Conservation (phyloP, 1,284 basidiomycete genomes). For the Boletus smithii region DNA sequence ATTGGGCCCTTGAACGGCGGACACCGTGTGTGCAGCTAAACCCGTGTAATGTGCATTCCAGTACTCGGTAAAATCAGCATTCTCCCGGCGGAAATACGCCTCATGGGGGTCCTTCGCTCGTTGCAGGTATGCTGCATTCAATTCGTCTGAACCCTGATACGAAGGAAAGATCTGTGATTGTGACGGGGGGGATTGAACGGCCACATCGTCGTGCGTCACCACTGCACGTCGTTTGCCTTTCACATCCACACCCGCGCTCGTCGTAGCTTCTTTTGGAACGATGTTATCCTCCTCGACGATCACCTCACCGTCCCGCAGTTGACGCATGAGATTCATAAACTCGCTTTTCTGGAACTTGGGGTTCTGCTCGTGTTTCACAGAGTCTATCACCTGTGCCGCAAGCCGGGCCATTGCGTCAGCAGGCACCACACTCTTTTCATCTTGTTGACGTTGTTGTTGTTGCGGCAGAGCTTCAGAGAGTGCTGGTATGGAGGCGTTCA, state of each 20-base stretch:
- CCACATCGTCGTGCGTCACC: constrained; percentile 3
- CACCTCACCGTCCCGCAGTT: constrained; percentile 80
- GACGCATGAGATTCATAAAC: constrained; percentile 86
- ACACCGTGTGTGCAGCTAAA: constrained; percentile 9
- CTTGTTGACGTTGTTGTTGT: constrained; percentile 18
- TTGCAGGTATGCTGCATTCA: constrained; percentile 19
- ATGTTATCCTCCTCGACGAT: constrained; percentile 81
- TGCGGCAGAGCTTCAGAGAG: neutral
- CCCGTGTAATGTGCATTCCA: constrained; percentile 42
- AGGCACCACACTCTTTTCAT: constrained; percentile 23
- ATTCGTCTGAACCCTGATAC: constrained; percentile 21
- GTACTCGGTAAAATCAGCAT: constrained; percentile 60
- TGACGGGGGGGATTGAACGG: constrained; percentile 5
- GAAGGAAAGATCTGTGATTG: constrained; percentile 8
- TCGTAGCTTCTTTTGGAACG: constrained; percentile 48
- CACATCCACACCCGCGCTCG: constrained; percentile 36
- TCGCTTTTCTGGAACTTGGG: constrained; percentile 87
- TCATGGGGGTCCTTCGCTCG: constrained; percentile 54
- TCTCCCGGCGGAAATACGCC: constrained; percentile 69
- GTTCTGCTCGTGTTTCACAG: constrained; percentile 68
- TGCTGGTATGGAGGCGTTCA: constrained; percentile 13
- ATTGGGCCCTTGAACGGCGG: constrained; percentile 4
- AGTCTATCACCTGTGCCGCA: constrained; percentile 68
- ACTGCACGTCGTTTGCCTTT: constrained; percentile 66
- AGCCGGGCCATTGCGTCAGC: constrained; percentile 72